Evolutionary conservation across 169 alveolate species (phyloP).

Genomic region (Plasmodium fragile): DNA sequence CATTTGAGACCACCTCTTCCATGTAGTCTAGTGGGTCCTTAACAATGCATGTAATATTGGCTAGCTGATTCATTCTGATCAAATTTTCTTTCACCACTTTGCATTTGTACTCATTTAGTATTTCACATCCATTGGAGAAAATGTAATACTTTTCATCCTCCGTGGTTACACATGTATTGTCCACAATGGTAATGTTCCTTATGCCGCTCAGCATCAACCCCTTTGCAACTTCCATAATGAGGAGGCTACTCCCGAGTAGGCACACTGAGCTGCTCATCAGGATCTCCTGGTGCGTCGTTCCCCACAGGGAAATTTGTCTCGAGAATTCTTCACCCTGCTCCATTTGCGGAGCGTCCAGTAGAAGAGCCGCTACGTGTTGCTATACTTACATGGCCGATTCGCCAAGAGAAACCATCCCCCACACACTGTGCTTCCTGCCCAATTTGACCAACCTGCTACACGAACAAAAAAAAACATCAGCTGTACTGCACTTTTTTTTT

Average conservation of each 20-base stretch:
- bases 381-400: neutral
- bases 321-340: slow-evolving; percentile 7
- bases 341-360: neutral
- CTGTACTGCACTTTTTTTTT: neutral
- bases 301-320: slow-evolving; percentile 57
- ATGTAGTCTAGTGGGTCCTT: slow-evolving; percentile 23
- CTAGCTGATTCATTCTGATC: slow-evolving; percentile 15
- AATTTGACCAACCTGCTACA: neutral
- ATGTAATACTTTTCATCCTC: slow-evolving; percentile 16
- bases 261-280: slow-evolving; percentile 25
- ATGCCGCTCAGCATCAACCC: slow-evolving; percentile 47
- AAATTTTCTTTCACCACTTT: slow-evolving; percentile 17
- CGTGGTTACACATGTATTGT: neutral
- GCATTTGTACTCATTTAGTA: slow-evolving; percentile 33
- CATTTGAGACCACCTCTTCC: neutral
- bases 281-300: slow-evolving; percentile 46
- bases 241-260: slow-evolving; percentile 26
- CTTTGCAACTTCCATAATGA: slow-evolving; percentile 24
- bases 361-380: neutral
- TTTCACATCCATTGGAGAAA: neutral
- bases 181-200: slow-evolving; percentile 16
- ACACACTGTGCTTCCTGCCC: neutral
- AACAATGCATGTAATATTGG: slow-evolving; percentile 15
- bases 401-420: neutral
- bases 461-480: neutral